Evolutionary conservation across 139 green algal species (phyloP).

Genomic region (Chlamydomonas asymmetrica): DNA sequence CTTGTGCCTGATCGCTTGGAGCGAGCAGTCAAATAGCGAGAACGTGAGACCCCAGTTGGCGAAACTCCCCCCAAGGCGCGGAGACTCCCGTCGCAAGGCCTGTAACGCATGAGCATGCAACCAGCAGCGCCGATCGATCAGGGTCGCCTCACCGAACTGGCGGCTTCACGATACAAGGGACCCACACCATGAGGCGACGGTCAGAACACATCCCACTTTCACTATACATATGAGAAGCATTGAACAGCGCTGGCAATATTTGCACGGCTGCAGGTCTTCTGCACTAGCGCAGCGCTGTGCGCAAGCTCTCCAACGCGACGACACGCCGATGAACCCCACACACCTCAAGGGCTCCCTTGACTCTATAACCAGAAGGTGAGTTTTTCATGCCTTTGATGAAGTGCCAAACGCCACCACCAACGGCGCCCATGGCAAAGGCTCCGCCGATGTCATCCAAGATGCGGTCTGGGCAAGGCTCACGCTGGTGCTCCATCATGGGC

Average conservation of each 20-base stretch:
- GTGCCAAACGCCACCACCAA: conserved; percentile 94
- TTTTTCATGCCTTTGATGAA: conserved; percentile 92
- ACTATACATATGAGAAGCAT: no score
- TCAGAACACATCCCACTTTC: no score
- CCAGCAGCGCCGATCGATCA: no score
- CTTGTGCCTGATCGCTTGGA: conserved; percentile 91
- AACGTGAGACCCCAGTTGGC: conserved; percentile 98
- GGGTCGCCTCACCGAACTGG: no score
- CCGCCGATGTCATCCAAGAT: conserved; percentile 98
- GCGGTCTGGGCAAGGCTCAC: conserved; percentile 92
- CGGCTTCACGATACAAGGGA: no score
- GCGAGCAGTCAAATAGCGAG: conserved; percentile 95
- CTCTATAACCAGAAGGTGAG: conserved; percentile 75
- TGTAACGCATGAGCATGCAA: no score
- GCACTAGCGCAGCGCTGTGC: no score
- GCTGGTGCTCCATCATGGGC: conserved; percentile 79
- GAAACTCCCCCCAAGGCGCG: conserved; percentile 95
- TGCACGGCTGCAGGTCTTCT: no score
- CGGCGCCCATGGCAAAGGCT: conserved; percentile 98
- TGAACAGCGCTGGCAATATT: no score
- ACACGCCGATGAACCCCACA: no score
- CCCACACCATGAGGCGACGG: no score
- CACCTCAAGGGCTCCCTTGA: conserved; percentile 87
- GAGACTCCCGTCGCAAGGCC: conserved; percentile 85
- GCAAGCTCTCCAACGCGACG: no score